phyloP scores from a whole-genome alignment of 1,139 yeast genomes.

The Scheffersomyces titani region DNA sequence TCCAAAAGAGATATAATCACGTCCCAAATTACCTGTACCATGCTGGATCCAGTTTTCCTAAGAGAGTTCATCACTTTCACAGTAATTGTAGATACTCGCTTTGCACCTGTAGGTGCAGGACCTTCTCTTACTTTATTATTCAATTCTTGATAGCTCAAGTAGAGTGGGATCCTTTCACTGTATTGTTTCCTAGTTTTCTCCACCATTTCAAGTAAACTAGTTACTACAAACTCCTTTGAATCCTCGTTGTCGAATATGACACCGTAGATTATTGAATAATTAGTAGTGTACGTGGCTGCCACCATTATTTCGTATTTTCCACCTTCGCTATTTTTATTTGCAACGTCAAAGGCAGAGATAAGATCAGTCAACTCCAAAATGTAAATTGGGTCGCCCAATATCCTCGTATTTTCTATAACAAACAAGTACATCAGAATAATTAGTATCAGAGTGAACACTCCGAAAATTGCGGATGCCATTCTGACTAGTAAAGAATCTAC shows the following conservation, averaged over 20 bases:
- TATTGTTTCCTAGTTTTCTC: background rate
- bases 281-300: background rate
- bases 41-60: background rate
- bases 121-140: background rate
- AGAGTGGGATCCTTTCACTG: background rate
- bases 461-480: background rate
- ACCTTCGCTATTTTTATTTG: background rate
- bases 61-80: background rate
- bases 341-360: background rate
- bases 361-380: background rate
- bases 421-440: background rate
- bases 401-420: background rate
- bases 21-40: background rate
- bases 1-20: background rate
- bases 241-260: background rate
- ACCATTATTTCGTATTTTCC: background rate
- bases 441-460: background rate
- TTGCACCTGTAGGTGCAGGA: background rate
- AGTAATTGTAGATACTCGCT: background rate
- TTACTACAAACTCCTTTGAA: background rate
- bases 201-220: background rate
- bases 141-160: background rate
- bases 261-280: background rate
- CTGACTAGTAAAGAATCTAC: background rate
- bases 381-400: background rate